phyloP scores from a whole-genome alignment of 176 grass and related monocot species.

The Aegilops speltoides region DNA sequence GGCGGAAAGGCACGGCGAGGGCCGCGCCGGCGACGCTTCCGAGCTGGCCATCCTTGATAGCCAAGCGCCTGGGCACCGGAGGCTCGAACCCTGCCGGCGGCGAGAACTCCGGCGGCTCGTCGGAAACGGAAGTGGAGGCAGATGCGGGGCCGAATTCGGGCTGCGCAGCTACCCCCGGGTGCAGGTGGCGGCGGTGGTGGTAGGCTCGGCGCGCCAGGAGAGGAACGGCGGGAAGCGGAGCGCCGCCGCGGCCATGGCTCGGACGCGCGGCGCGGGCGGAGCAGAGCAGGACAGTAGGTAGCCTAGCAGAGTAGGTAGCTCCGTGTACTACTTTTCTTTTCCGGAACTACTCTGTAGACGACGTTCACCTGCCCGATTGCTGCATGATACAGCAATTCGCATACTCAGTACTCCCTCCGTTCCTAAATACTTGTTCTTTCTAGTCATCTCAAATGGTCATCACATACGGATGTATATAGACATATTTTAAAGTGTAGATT shows the following conservation, averaged over 20 bases:
- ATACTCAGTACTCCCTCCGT: too few relatives aligned
- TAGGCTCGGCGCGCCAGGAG: not conserved
- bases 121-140: not conserved
- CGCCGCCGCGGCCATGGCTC: slow-evolving; percentile 31
- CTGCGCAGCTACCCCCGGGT: slow-evolving; percentile 26
- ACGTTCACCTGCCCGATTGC: too few relatives aligned
- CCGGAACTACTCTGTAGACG: too few relatives aligned
- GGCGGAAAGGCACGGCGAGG: slow-evolving; percentile 71
- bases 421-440: too few relatives aligned
- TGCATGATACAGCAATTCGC: too few relatives aligned
- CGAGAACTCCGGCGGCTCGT: not conserved
- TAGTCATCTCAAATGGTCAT: too few relatives aligned
- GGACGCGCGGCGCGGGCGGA: too few relatives aligned
- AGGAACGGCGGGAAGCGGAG: slow-evolving; percentile 12
- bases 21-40: slow-evolving; percentile 61
- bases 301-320: too few relatives aligned
- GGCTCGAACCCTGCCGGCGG: slow-evolving; percentile 58
- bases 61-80: slow-evolving; percentile 65
- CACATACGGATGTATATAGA: too few relatives aligned
- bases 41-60: slow-evolving; percentile 53
- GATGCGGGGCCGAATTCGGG: slow-evolving; percentile 9
- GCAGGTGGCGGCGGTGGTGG: not conserved
- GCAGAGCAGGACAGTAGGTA: too few relatives aligned
- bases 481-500: too few relatives aligned
- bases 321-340: too few relatives aligned